Evolutionary conservation across 2,329 filamentous ascomycete genomes (phyloP).

Genomic region (Chrysosporium queenslandicum): DNA sequence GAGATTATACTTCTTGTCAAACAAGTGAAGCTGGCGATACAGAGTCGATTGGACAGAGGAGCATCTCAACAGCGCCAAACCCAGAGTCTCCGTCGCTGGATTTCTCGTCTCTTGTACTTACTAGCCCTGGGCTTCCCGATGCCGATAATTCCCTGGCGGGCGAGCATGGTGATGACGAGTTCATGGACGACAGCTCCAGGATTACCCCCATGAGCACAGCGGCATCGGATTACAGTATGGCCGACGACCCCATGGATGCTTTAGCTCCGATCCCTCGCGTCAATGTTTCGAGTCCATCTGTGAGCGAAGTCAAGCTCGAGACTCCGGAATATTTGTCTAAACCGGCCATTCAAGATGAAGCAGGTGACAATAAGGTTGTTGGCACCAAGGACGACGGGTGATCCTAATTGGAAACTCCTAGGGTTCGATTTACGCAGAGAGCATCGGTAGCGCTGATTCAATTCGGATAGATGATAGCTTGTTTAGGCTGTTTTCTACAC

Average conservation of each 20-base stretch:
- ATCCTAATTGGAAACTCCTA: not conserved
- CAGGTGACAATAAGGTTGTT: not conserved
- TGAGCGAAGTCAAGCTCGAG: not conserved
- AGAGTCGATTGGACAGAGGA: conserved; percentile 10
- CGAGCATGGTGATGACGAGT: conserved; percentile 9
- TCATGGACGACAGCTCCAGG: conserved; percentile 10
- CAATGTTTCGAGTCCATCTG: not conserved
- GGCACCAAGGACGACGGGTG: not conserved
- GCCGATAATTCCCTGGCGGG: conserved; percentile 5
- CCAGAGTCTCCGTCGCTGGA: conserved; percentile 9
- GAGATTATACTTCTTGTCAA: conserved; percentile 5
- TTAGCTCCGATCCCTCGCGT: not conserved
- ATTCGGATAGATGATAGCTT: not conserved
- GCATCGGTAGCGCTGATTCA: not conserved
- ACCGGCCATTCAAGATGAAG: not conserved
- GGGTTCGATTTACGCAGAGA: not conserved
- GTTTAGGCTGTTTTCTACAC: not conserved
- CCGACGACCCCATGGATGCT: not conserved
- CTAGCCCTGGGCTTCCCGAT: conserved; percentile 14
- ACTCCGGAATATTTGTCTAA: not conserved
- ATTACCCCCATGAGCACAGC: conserved; percentile 5
- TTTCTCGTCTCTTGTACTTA: conserved; percentile 12
- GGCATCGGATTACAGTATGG: not conserved
- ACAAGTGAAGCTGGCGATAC: conserved; percentile 7
- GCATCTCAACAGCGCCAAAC: conserved; percentile 8